Evolutionary conservation across 108 stramenopile genomes (phyloP).

Genomic region (Skeletonema costatum): DNA sequence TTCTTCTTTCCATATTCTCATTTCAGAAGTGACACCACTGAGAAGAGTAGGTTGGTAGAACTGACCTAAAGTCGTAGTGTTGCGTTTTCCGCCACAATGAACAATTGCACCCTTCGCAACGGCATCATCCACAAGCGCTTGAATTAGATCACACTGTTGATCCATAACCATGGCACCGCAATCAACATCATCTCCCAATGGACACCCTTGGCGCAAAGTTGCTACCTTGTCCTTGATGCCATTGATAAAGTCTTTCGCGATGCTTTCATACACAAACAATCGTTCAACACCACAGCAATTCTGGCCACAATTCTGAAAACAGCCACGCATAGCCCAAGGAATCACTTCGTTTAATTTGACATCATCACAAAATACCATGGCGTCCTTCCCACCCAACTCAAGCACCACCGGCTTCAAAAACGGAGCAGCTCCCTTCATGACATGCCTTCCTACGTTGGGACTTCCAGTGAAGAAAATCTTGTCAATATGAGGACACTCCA

Average conservation of each 20-base stretch:
- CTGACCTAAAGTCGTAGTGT: conserved; percentile 61
- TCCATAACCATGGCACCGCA: conserved; percentile 95
- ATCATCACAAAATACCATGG: conserved; percentile 96
- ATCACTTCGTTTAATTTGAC: conserved; percentile 74
- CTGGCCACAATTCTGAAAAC: conserved; percentile 97
- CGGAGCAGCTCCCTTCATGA: conserved; percentile 88
- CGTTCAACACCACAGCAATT: conserved; percentile 99
- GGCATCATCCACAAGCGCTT: conserved; percentile 95
- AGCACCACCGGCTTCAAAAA: conserved; percentile 96
- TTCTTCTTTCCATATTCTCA: conserved; percentile 96
- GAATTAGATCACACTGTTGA: conserved; percentile 78
- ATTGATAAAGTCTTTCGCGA: conserved; percentile 76
- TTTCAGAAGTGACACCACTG: conserved; percentile 89
- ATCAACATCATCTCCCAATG: conserved; percentile 80
- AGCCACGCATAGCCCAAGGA: conserved; percentile 94
- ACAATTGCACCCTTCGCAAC: conserved; percentile 93
- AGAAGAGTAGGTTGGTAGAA: conserved; percentile 97
- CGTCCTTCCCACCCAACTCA: conserved; percentile 99
- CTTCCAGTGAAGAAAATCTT: conserved; percentile 99
- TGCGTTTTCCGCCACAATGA: conserved; percentile 88
- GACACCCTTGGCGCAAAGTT: conserved; percentile 84
- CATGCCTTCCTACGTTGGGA: conserved; percentile 91
- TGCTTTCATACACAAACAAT: conserved; percentile 94
- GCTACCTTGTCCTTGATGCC: conserved; percentile 59
- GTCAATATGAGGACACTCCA: conserved; percentile 85